Conservation (phyloP, 495 filamentous ascomycete species). For the Thermochaetoides thermophila region DNA sequence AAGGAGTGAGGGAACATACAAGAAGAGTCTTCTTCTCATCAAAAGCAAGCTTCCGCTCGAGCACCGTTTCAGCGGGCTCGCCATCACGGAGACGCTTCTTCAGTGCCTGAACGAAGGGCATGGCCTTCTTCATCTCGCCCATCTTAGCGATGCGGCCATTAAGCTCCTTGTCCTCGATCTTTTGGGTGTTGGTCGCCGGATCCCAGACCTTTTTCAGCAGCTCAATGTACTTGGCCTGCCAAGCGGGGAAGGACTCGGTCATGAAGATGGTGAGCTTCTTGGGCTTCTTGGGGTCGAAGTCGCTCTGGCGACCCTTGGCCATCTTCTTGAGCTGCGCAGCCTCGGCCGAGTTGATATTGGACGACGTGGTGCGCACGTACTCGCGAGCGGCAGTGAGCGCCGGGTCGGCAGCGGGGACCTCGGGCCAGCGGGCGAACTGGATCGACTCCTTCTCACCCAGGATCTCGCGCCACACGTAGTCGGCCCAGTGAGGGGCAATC, state of each 20-base stretch:
- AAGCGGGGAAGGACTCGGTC: conserved; percentile 62
- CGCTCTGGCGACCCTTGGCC: conserved; percentile 67
- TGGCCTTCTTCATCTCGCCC: conserved; percentile 85
- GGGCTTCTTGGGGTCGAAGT: conserved; percentile 76
- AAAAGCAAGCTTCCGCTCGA: conserved; percentile 71
- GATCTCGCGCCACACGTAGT: conserved; percentile 84
- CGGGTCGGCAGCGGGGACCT: conserved; percentile 44
- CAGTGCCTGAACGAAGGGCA: conserved; percentile 85
- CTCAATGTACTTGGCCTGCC: conserved; percentile 87
- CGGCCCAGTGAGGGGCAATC: conserved; percentile 86
- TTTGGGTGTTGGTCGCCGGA: conserved; percentile 23
- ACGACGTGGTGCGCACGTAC: conserved; percentile 63
- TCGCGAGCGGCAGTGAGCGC: conserved; percentile 58
- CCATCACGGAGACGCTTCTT: conserved; percentile 61
- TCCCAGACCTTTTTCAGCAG: conserved; percentile 50
- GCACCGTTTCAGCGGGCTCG: conserved; percentile 46
- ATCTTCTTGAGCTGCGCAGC: conserved; percentile 65
- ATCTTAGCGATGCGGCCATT: conserved; percentile 61
- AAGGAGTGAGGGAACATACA: conserved; percentile 18
- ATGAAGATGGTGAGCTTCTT: conserved; percentile 85
- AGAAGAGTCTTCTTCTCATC: conserved; percentile 59
- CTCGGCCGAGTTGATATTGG: conserved; percentile 78
- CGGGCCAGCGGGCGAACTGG: conserved; percentile 67
- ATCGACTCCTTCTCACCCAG: conserved; percentile 61
- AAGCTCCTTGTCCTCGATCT: conserved; percentile 64